Base-by-base conservation (phyloP, 192 early-diverging fungal species). In the Linnemannia zychae region DNA sequence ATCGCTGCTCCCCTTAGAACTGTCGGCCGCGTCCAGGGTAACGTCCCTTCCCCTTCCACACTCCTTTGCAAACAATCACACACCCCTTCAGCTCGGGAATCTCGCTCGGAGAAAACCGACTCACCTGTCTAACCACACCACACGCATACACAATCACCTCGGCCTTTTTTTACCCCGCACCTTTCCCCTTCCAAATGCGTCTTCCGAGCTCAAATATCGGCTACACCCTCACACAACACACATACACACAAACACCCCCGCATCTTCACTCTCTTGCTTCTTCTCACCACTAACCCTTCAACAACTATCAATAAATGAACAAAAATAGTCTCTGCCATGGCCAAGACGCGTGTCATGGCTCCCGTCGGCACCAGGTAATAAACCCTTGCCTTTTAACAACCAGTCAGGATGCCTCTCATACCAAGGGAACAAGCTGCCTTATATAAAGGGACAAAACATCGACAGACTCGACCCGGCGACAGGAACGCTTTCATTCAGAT, bases 321-420 rank as follows among this genome's bases (percentile, higher is more conserved):
- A 22, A 15, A 1, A 65, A 5, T 85, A 85, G 83, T 74, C 70
- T 67, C 74, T 9, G 52, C 78, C 50, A 48, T 79, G 60, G 77
- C 74, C 74, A 75, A 66, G 53, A 40, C 78, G 52, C 83, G 74
- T 52, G 74, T 79, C 65, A 79, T 85, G 77, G 83, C 83, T 31
- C 83, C 83, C 18, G 77, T 79, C 48, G 83, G 83, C 48, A 76
- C 69, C 49, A 85, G 83, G 83, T 85, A 85, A 63, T 12, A 15
- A 68, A 38, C 20, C 40, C 44, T 34, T 31, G 34, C 40, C 28
- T 28, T 44, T 13, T 5, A 15, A 28, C n/a, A 9, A 33, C 28
- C 46, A 31, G 34, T 4, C 17, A 24, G 24, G 53, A 57, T 15
- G 24, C 17, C 53, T n/a, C 17, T 57, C 24, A 13, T 31, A 16